Percentiles rank a stretch among this genome's conserved stretches.
Evolutionary conservation across 805 yeast species (phyloP).

Genomic region (Torulaspora maleeae): DNA sequence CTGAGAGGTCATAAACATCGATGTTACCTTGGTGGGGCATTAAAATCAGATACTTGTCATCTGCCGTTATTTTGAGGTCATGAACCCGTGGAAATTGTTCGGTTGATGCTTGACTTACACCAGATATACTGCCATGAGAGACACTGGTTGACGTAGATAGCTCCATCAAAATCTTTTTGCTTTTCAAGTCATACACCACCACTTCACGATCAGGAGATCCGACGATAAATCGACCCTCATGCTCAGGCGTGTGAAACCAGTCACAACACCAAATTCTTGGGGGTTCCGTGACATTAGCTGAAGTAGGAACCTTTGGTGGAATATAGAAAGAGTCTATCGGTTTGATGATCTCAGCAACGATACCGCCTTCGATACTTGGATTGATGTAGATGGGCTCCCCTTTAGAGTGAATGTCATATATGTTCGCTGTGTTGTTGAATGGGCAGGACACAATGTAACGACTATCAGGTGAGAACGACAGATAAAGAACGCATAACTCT

Average conservation of each 20-base stretch:
- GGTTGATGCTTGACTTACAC: constrained; percentile 7
- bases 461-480: constrained; percentile 76
- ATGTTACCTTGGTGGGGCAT: constrained; percentile 61
- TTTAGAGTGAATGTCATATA: constrained; percentile 58
- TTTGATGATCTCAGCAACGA: constrained; percentile 26
- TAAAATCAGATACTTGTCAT: constrained; percentile 57
- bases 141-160: constrained; percentile 26
- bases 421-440: constrained; percentile 60
- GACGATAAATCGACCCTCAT: constrained; percentile 48
- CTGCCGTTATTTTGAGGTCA: constrained; percentile 62
- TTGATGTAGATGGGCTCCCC: constrained; percentile 20
- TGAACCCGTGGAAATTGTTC: constrained; percentile 49
- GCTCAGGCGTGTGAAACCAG: constrained; percentile 54
- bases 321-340: constrained; percentile 31
- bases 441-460: constrained; percentile 63
- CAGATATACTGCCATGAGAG: constrained; percentile 5
- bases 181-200: constrained; percentile 41
- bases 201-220: constrained; percentile 75
- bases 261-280: constrained; percentile 55
- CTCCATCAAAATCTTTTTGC: constrained; percentile 24
- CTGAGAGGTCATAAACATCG: constrained; percentile 51
- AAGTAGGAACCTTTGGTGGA: constrained; percentile 9
- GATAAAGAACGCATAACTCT: constrained; percentile 53
- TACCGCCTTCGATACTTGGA: constrained; percentile 13
- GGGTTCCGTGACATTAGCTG: constrained; percentile 12